Percentiles rank a stretch among this genome's conserved stretches.
Conservation (phyloP, 2,329 filamentous ascomycete species). For the Paraconiothyrium sp. region DNA sequence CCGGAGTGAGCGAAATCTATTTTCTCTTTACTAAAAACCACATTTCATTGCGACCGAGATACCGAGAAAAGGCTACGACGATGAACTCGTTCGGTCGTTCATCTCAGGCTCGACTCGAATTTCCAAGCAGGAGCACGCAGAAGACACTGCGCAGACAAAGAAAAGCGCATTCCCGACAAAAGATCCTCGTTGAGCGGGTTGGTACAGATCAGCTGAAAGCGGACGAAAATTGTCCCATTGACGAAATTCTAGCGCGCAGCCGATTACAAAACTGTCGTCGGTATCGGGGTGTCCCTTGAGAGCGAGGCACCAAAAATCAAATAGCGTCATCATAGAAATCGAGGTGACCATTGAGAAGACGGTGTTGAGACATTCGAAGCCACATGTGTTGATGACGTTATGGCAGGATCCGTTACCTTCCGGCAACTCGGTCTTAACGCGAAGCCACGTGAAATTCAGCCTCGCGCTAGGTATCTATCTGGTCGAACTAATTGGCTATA, state of each 20-base stretch:
- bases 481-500: background rate
- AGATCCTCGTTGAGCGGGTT: background rate
- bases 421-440: background rate
- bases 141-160: background rate
- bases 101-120: too few species aligned
- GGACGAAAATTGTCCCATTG: slow-evolving; percentile 1
- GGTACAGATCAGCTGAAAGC: background rate
- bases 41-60: background rate
- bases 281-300: background rate
- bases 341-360: background rate
- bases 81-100: background rate
- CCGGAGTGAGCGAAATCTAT: background rate
- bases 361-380: background rate
- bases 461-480: background rate
- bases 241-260: background rate
- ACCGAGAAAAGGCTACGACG: background rate
- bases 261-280: background rate
- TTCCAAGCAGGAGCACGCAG: too few species aligned
- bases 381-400: background rate
- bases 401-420: background rate
- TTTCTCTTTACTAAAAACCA: background rate
- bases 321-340: background rate
- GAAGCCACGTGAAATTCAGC: background rate
- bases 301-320: background rate
- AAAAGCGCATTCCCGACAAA: background rate